Conservation (phyloP, 2,329 filamentous ascomycete genomes). For the Helminthosporium solani region DNA sequence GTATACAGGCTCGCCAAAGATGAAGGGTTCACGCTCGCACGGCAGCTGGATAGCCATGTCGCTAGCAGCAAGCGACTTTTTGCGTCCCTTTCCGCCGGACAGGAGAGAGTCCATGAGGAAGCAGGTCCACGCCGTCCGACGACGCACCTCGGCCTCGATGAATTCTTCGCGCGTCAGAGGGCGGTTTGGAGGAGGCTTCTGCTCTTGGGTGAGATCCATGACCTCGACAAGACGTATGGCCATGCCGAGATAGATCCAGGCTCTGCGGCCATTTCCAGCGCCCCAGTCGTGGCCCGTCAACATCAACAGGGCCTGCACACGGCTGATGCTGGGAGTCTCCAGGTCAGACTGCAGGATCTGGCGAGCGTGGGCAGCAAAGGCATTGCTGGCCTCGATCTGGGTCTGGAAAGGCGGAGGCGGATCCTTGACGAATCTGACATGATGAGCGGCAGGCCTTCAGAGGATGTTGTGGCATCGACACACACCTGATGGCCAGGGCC, state of each 20-base stretch:
- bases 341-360: slow-evolving; percentile 44
- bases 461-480: neutral
- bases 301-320: slow-evolving; percentile 45
- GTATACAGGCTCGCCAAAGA: slow-evolving; percentile 43
- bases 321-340: slow-evolving; percentile 42
- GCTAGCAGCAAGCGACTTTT: slow-evolving; percentile 33
- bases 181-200: slow-evolving; percentile 30
- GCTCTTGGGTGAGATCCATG: slow-evolving; percentile 44
- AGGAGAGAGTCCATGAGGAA: slow-evolving; percentile 47
- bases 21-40: slow-evolving; percentile 42
- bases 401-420: slow-evolving; percentile 38
- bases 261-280: slow-evolving; percentile 45
- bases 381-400: slow-evolving; percentile 45
- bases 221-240: slow-evolving; percentile 45
- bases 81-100: slow-evolving; percentile 44
- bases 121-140: slow-evolving; percentile 45
- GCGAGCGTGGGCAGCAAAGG: slow-evolving; percentile 44
- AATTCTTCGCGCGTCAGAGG: slow-evolving; percentile 42
- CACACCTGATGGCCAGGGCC: slow-evolving; percentile 42
- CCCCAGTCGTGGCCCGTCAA: slow-evolving; percentile 50
- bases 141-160: slow-evolving; percentile 44
- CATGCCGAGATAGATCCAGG: slow-evolving; percentile 47
- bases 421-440: slow-evolving; percentile 40
- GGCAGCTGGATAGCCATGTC: slow-evolving; percentile 45
- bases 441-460: neutral